These are phyloP conservation scores for Stylonectria norvegica DNA, from an alignment of 2,329 filamentous ascomycete species.

Conservation along the genomic window DNA sequence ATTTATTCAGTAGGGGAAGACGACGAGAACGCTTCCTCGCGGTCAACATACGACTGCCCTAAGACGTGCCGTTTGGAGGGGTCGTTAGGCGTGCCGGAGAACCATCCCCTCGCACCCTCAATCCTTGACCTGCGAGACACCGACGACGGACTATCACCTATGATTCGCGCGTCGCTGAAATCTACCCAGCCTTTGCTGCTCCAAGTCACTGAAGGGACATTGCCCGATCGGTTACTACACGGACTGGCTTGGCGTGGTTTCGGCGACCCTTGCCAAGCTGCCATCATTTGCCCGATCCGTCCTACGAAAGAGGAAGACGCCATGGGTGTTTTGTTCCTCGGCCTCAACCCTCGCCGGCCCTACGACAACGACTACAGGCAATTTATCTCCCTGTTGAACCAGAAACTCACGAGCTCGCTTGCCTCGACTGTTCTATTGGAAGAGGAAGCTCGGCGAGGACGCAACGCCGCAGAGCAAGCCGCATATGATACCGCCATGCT, in stretches of 20 bases:
- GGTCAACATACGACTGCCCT: conserved; percentile 29
- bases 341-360: conserved; percentile 66
- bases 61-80: conserved; percentile 43
- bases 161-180: conserved; percentile 39
- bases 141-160: conserved; percentile 36
- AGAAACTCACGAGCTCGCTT: conserved; percentile 63
- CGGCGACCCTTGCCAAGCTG: conserved; percentile 59
- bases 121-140: conserved; percentile 35
- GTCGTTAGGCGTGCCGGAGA: conserved; percentile 43
- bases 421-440: conserved; percentile 69
- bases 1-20: conserved; percentile 48
- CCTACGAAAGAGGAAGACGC: conserved; percentile 62
- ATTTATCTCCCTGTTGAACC: conserved; percentile 55
- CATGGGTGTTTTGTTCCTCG: conserved; percentile 66
- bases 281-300: conserved; percentile 67
- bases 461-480: conserved; percentile 51
- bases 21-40: conserved; percentile 25
- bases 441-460: conserved; percentile 62
- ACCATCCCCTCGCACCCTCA: conserved; percentile 40
- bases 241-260: conserved; percentile 62
- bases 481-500: conserved; percentile 65
- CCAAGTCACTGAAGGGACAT: conserved; percentile 46
- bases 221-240: conserved; percentile 56
- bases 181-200: conserved; percentile 39
- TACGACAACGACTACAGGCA: conserved; percentile 72